Conservation (phyloP, 2,329 filamentous ascomycete species). For the Phymatotrichopsis omnivora region DNA sequence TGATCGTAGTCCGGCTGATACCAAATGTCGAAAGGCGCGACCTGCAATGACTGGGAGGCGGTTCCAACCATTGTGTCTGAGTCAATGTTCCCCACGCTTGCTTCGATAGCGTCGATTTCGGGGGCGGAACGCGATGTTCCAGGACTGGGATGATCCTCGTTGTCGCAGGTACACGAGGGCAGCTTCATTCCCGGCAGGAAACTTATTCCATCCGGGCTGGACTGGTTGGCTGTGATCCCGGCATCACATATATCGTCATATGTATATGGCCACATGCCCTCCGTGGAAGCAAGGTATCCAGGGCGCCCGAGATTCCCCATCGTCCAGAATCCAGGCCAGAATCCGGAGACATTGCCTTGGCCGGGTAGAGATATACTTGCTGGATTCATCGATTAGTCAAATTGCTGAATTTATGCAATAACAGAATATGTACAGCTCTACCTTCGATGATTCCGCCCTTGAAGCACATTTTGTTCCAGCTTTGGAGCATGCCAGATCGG, state of each 20-base stretch:
- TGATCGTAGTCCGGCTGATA: constrained; percentile 48
- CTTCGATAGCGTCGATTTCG: constrained; percentile 64
- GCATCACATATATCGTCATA: constrained; percentile 59
- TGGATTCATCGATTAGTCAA: constrained; percentile 5
- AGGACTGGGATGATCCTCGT: constrained; percentile 54
- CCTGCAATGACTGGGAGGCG: constrained; percentile 35
- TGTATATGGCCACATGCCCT: constrained; percentile 65
- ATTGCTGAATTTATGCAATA: neutral
- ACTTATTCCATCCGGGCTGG: constrained; percentile 54
- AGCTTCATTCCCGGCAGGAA: constrained; percentile 60
- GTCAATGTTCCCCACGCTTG: constrained; percentile 41
- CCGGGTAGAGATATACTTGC: constrained; percentile 61
- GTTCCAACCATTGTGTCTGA: constrained; percentile 32
- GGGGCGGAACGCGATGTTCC: constrained; percentile 57
- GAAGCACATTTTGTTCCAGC: constrained; percentile 65
- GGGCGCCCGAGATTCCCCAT: constrained; percentile 65
- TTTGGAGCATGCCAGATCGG: constrained; percentile 63
- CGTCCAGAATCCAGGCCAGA: constrained; percentile 68
- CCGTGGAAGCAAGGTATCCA: constrained; percentile 59
- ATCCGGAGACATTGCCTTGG: constrained; percentile 53
- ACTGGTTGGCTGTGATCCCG: constrained; percentile 64
- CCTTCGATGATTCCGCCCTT: constrained; percentile 57
- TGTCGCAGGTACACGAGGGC: constrained; percentile 55
- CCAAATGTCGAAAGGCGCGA: constrained; percentile 37
- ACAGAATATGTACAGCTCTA: neutral